Conservation (phyloP, 2,329 filamentous ascomycete species). For the Fusarium hainanense region DNA sequence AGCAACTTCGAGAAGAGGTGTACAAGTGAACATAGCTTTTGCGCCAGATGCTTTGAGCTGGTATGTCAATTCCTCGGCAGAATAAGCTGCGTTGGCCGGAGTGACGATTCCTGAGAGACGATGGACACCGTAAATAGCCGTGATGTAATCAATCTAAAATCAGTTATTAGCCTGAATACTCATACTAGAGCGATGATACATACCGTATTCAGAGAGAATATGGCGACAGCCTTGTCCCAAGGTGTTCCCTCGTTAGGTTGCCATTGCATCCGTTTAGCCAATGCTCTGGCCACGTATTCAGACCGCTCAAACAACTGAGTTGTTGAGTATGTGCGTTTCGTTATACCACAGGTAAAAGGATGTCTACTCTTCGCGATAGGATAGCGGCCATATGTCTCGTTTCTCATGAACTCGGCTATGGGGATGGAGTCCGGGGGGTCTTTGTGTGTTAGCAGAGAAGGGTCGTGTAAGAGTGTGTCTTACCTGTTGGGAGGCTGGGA, state of each 20-base stretch:
- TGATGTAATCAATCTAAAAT: conserved; percentile 81
- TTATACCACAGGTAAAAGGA: conserved; percentile 83
- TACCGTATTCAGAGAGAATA: conserved; percentile 83
- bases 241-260: conserved; percentile 75
- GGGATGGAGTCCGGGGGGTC: conserved; percentile 17
- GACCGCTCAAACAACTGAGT: conserved; percentile 72
- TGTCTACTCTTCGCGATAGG: conserved; percentile 71
- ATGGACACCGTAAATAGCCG: conserved; percentile 79
- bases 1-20: conserved; percentile 71
- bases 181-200: not conserved
- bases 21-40: conserved; percentile 76
- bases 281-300: conserved; percentile 72
- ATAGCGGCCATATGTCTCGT: conserved; percentile 51
- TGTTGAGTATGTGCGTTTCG: conserved; percentile 72
- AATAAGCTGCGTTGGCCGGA: conserved; percentile 80
- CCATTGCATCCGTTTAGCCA: conserved; percentile 73
- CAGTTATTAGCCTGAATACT: fast-evolving
- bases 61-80: conserved; percentile 73
- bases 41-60: conserved; percentile 77
- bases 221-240: conserved; percentile 82
- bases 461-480: not conserved
- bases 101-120: conserved; percentile 77
- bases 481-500: conserved; percentile 4
- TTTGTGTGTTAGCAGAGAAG: not conserved
- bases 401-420: conserved; percentile 23